Evolutionary conservation across 2,329 filamentous ascomycete genomes (phyloP).

Genomic region (Whalleya microplaca): DNA sequence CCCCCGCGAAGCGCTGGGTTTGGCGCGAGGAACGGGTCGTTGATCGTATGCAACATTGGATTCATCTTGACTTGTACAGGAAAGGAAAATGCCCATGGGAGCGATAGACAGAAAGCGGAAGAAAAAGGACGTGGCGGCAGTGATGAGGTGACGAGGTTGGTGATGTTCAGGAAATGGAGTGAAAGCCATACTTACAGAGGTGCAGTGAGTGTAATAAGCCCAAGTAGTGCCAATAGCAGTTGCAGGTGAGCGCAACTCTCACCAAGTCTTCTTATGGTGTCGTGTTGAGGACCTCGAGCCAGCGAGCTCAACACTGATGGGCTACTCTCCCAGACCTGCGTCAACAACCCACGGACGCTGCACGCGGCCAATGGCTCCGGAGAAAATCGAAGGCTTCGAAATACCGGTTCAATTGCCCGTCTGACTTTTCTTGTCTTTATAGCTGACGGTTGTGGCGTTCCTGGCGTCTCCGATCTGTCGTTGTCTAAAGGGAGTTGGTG

Average conservation of each 20-base stretch:
- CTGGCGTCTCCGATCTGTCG: conserved; percentile 4
- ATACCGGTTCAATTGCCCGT: background rate
- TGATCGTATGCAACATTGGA: background rate
- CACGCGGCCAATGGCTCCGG: background rate
- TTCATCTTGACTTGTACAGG: too few species aligned
- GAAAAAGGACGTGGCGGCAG: background rate
- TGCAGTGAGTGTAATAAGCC: background rate
- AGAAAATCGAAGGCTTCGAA: conserved; percentile 2
- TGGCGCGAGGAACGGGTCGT: background rate
- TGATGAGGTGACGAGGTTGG: conserved; percentile 1
- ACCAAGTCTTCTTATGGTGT: background rate
- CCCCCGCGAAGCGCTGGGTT: background rate
- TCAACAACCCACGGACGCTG: background rate
- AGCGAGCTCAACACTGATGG: conserved; percentile 6
- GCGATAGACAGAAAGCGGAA: too few species aligned
- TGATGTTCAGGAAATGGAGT: background rate
- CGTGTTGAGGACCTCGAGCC: conserved; percentile 4
- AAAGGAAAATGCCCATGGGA: too few species aligned
- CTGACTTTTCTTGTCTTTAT: background rate
- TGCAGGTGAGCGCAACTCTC: background rate
- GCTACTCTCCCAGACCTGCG: conserved; percentile 2
- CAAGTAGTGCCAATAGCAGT: background rate
- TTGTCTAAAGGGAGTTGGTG: conserved; percentile 7
- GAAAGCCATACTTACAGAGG: conserved; percentile 19
- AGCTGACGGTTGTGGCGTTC: conserved; percentile 4